These are phyloP conservation scores for Hygrophorus pudorinus DNA, from an alignment of 768 basidiomycete species.

Conservation along the genomic window DNA sequence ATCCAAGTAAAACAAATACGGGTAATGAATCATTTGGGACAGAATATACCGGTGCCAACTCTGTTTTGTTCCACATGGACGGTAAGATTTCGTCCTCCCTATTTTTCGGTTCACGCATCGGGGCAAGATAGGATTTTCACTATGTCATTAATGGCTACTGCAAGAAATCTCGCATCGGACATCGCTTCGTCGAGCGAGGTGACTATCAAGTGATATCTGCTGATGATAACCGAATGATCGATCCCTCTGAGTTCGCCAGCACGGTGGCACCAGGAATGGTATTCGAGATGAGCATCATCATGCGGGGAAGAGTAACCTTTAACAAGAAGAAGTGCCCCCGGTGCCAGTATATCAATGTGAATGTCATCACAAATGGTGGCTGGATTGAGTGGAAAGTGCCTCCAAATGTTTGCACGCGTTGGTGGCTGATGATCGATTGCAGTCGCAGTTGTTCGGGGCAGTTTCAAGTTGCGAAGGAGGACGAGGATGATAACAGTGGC, in stretches of 20 bases:
- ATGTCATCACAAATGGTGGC: neutral
- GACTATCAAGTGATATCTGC: neutral
- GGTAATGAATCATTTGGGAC: neutral
- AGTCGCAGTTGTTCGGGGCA: neutral
- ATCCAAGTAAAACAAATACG: neutral
- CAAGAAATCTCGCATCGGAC: neutral
- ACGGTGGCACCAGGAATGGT: neutral
- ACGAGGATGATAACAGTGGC: neutral
- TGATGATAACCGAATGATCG: neutral
- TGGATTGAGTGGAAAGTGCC: conserved; percentile 5
- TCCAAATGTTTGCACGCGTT: neutral
- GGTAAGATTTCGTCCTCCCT: neutral
- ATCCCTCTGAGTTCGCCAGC: neutral
- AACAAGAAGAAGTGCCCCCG: conserved; percentile 2
- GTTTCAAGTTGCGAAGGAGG: neutral
- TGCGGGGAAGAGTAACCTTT: neutral
- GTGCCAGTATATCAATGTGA: conserved; percentile 2
- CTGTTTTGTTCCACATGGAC: neutral
- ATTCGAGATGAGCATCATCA: conserved; percentile 4
- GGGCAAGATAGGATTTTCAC: neutral
- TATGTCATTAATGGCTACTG: conserved; percentile 2
- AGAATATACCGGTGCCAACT: neutral
- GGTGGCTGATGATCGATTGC: no score
- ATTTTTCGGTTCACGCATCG: neutral
- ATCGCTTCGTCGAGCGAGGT: neutral